Base-by-base conservation (phyloP, 2,329 filamentous ascomycete species). In the Pseudogymnoascus sp. region DNA sequence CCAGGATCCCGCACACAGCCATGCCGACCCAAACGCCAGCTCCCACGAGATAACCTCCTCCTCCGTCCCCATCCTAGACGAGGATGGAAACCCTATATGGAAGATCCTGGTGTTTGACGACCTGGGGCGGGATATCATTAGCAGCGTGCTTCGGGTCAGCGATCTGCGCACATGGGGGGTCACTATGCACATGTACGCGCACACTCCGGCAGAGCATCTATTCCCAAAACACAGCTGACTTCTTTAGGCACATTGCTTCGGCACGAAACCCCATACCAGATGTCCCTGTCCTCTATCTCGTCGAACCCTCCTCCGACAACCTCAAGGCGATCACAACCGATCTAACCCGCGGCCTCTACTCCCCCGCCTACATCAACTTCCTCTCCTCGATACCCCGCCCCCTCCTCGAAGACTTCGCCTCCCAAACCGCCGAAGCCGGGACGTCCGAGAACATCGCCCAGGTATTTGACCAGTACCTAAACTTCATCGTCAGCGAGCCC, bases 71-170 rank as follows among this genome's bases (percentile, higher is more conserved):
- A 89, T 97, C 60, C 79, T 96, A 65, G 92, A 92, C 68, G 82
- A 90, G 55, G 88, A 95, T 69, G 92, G 92, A 65, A 90, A 96
- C 70, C 92, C 93, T 0, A 92, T 97, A 77, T 97, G 93, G 93
- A 97, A 97, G 75, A 90, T 97, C 5, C 80, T 99, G 60, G 91
- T 99, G 8, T 97, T 99, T 72, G 95, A 99, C 75, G 89, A 93
- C 68, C 75, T 87, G 3, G 94, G 93, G 58, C 84, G 92, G 73
- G 92, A 97, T 82, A 90, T 99, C 63, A 97, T 99, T 71, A 97
- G 92, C 78, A 97, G 92, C 71, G 92, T 99, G 2, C 80, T 99
- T 66, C 84, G 92, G 63, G 94, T 99, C 65, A 96, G 92, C 72
- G 94, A 99, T 76, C 79, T 99, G 72, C 83, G 95, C 65, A 85